phyloP scores from a whole-genome alignment of 805 yeast genomes.

The Kuraishia piskuri region DNA sequence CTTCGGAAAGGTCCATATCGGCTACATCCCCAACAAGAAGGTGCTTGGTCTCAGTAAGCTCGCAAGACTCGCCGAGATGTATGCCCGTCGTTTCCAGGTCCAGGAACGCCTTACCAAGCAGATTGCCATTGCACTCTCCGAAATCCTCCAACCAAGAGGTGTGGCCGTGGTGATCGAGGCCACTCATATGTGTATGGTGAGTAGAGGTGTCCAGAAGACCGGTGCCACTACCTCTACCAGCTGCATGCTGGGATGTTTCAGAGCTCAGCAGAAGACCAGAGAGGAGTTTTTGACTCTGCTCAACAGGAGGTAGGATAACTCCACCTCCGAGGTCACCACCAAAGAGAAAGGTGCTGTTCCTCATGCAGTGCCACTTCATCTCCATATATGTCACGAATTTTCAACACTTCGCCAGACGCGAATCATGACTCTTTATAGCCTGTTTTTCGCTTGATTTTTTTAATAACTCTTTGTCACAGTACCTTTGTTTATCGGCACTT shows the following conservation, averaged over 20 bases:
- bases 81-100: constrained; percentile 91
- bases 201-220: constrained; percentile 93
- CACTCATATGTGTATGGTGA: constrained; percentile 98
- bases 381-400: neutral
- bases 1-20: constrained; percentile 94
- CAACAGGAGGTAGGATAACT: constrained; percentile 24
- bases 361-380: neutral
- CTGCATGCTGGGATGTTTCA: constrained; percentile 95
- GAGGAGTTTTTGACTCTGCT: constrained; percentile 87
- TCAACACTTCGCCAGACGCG: neutral
- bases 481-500: no score
- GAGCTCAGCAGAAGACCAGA: constrained; percentile 89
- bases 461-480: no score
- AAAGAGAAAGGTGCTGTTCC: no score
- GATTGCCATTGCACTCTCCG: constrained; percentile 91
- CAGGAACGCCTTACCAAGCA: constrained; percentile 96
- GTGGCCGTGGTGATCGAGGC: constrained; percentile 99
- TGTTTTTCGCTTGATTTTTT: neutral
- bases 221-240: constrained; percentile 92
- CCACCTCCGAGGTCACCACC: no score
- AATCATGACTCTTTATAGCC: neutral
- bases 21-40: constrained; percentile 91
- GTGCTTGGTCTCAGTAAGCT: constrained; percentile 89
- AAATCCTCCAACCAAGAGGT: constrained; percentile 87
- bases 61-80: constrained; percentile 96